Evolutionary conservation across 2,329 filamentous ascomycete species (phyloP).

Genomic region (Cytospora mali): DNA sequence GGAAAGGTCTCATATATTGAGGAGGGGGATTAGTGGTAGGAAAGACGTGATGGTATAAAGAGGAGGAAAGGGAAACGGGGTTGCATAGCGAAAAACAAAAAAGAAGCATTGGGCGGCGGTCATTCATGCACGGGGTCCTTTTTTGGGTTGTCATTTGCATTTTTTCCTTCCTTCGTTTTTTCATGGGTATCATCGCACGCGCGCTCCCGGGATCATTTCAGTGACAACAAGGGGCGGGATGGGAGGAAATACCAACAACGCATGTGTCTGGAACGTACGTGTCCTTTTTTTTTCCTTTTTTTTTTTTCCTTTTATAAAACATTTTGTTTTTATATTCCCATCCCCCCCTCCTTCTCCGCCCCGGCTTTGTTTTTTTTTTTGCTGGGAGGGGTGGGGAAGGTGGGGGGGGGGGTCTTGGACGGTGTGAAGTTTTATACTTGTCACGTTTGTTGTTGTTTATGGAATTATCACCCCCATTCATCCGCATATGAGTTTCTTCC

Average conservation of each 20-base stretch:
- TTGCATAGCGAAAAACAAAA: constrained; percentile 28
- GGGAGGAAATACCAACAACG: constrained; percentile 28
- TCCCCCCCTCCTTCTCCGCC: too few species aligned
- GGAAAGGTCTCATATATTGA: too few species aligned
- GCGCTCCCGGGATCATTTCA: constrained; percentile 9
- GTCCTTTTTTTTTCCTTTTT: too few species aligned
- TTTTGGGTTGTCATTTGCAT: background rate
- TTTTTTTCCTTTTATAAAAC: too few species aligned
- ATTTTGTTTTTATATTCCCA: too few species aligned
- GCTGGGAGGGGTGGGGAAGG: background rate
- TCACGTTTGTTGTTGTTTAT: background rate
- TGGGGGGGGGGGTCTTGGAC: background rate
- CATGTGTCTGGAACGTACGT: constrained; percentile 15
- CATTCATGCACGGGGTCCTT: background rate
- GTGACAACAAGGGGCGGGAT: constrained; percentile 23
- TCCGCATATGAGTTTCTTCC: too few species aligned
- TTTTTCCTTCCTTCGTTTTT: constrained; percentile 13
- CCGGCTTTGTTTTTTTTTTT: too few species aligned
- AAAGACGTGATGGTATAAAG: too few species aligned
- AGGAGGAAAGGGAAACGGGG: background rate
- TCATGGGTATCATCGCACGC: constrained; percentile 2
- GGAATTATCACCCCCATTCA: too few species aligned
- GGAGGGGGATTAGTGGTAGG: too few species aligned
- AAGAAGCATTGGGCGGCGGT: constrained; percentile 19
- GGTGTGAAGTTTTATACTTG: background rate